These are phyloP conservation scores for Xylaria grammica DNA, from an alignment of 495 filamentous ascomycete genomes.

Conservation along the genomic window DNA sequence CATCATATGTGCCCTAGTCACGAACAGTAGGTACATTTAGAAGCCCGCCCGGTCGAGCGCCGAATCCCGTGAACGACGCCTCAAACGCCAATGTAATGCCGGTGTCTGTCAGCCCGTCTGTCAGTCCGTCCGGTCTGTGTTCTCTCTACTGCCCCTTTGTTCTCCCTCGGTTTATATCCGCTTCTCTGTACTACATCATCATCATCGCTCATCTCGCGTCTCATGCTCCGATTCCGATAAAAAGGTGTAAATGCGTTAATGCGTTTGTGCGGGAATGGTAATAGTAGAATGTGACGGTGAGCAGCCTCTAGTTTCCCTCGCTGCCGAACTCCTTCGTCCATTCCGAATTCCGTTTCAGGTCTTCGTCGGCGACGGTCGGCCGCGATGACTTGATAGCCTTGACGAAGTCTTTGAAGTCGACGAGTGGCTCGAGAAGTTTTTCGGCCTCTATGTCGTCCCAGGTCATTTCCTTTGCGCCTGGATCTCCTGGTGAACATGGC, in stretches of 20 bases:
- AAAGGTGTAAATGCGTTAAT: slow-evolving; percentile 5
- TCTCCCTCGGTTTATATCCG: not conserved
- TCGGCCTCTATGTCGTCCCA: slow-evolving; percentile 89
- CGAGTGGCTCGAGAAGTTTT: slow-evolving; percentile 80
- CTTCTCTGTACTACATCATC: not conserved
- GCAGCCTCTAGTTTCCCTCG: slow-evolving; percentile 65
- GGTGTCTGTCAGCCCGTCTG: not conserved
- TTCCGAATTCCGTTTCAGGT: slow-evolving; percentile 82
- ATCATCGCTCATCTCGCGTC: not conserved
- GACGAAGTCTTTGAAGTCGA: slow-evolving; percentile 90
- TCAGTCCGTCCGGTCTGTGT: not conserved
- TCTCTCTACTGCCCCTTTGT: not conserved
- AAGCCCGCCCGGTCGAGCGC: not conserved
- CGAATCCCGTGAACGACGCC: slow-evolving; percentile 27
- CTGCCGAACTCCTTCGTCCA: slow-evolving; percentile 98
- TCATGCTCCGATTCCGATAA: not conserved
- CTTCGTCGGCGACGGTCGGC: slow-evolving; percentile 86
- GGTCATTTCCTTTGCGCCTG: slow-evolving; percentile 84
- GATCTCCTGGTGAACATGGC: slow-evolving; percentile 91
- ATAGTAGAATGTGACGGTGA: not conserved
- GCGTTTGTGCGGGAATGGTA: not conserved
- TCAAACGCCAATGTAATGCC: slow-evolving; percentile 40
- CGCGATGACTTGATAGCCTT: slow-evolving; percentile 86
- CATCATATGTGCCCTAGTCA: not conserved
- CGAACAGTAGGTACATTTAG: not conserved